Base-by-base conservation (phyloP, 768 basidiomycete species). In the Daedaleopsis sinensis region DNA sequence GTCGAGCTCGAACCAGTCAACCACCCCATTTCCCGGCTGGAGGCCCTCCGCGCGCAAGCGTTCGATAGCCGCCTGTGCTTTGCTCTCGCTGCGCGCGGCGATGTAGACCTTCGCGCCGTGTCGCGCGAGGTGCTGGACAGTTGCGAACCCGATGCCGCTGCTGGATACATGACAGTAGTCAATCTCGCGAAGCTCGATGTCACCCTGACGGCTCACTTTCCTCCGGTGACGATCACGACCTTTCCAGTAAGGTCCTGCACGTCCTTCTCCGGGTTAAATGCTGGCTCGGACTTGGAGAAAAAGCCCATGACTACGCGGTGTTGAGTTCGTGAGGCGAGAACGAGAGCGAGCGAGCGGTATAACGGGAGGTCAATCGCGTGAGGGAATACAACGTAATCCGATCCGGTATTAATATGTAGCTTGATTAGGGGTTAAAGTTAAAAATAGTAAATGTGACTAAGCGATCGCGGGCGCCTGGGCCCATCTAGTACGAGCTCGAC, bases 211-310 rank as follows among this genome's bases (percentile, higher is more conserved):
- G 71, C 76, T 52, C 50, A 80, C 80, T 77, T 80, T 56, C 81
- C 82, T 12, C 84, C 84, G 0, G 81, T 82, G 35, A 84, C 80
- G 19, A 85, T 66, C 1, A 74, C 79, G 2, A 82, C 79, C 59
- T 78, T 81, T 19, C 79, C 81, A 0, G 68, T 73, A 5, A 83
- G 71, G 67, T 83, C 78, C n/a, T 76, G 73, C 16, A 83, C 72
- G 56, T 84, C 82, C 16, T 66, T 70, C 19, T 70, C 71, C 1
- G 74, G 71, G 55, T 75, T 64, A 47, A 72, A 66, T 15, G 19
- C 16, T 15, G 52, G 35, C 47, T 57, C 19, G 15, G 51, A 52
- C 19, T 57, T 59, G 39, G 58, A 37, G 37, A 49, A 57, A n/a
- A 51, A n/a, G 9, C 58, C 59, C 60, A 65, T 62, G 21, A 11